Evolutionary conservation across 371 early-diverging fungal genomes (phyloP).

Genomic region (Catenaria anguillulae): DNA sequence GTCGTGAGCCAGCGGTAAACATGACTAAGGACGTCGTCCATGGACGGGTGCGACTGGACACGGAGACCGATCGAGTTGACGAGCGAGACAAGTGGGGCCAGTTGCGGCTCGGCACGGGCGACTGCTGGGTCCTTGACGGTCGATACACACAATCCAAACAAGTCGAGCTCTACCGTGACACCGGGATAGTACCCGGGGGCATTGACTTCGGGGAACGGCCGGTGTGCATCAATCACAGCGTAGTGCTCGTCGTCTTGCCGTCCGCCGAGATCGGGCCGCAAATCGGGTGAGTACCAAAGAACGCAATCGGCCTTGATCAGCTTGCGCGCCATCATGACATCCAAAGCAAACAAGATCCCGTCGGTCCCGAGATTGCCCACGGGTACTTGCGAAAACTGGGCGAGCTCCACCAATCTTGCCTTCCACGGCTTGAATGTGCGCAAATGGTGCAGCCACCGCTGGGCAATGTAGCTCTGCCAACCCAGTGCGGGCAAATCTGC

Average conservation of each 20-base stretch:
- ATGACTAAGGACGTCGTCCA: conserved; percentile 58
- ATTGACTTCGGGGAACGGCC: conserved; percentile 51
- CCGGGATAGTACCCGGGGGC: conserved; percentile 54
- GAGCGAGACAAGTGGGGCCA: neutral
- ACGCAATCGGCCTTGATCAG: conserved; percentile 57
- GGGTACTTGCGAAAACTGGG: conserved; percentile 76
- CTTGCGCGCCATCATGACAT: conserved; percentile 65
- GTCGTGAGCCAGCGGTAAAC: conserved; percentile 80
- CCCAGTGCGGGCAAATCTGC: conserved; percentile 51
- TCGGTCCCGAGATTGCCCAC: conserved; percentile 78
- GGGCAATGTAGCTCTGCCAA: conserved; percentile 60
- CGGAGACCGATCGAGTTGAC: neutral
- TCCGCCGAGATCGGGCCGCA: conserved; percentile 79
- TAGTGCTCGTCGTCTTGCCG: conserved; percentile 63
- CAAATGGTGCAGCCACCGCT: conserved; percentile 54
- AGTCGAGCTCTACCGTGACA: conserved; percentile 68
- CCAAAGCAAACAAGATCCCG: conserved; percentile 56
- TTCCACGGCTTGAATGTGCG: conserved; percentile 55
- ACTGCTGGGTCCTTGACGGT: conserved; percentile 22
- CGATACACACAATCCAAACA: conserved; percentile 67
- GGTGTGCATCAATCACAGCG: conserved; percentile 24
- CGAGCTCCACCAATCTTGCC: conserved; percentile 50
- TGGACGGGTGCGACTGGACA: conserved; percentile 12
- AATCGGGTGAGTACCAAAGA: conserved; percentile 76
- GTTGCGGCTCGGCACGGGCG: neutral